A percentile compares a stretch with the other conserved stretches of the same genome.
Evolutionary conservation across 805 yeast genomes (phyloP).

Genomic region (Schwanniomyces pseudopolymorphus): DNA sequence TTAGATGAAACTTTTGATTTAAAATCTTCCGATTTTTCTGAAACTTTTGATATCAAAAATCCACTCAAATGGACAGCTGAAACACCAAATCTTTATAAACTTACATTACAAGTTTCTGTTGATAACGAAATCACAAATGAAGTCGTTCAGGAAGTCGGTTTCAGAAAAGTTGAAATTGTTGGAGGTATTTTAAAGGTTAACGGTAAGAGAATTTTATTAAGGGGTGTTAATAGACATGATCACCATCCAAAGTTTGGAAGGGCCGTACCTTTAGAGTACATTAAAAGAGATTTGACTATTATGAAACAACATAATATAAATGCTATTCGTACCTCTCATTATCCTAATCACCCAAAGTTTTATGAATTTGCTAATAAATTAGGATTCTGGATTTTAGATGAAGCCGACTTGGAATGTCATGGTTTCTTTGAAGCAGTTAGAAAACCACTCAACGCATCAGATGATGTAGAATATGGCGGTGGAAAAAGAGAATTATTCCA

Average conservation of each 20-base stretch:
- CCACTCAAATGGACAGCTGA: conserved; percentile 36
- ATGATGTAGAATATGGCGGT: conserved; percentile 10
- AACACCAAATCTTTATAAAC: conserved; percentile 24
- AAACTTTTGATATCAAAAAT: conserved; percentile 7
- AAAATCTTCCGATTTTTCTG: neutral
- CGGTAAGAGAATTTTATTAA: conserved; percentile 24
- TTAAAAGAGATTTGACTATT: conserved; percentile 25
- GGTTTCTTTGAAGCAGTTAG: conserved; percentile 23
- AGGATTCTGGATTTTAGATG: conserved; percentile 37
- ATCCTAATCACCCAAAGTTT: conserved; percentile 33
- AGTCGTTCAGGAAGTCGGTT: conserved; percentile 23
- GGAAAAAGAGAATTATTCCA: conserved; percentile 7
- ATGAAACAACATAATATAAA: conserved; percentile 36
- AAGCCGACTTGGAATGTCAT: conserved; percentile 38
- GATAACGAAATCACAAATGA: conserved; percentile 8
- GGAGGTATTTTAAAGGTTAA: conserved; percentile 27
- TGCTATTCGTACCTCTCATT: conserved; percentile 36
- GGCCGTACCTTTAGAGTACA: conserved; percentile 32
- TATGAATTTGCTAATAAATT: conserved; percentile 26
- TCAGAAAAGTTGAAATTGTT: conserved; percentile 23
- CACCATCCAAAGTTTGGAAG: conserved; percentile 32
- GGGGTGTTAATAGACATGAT: conserved; percentile 38
- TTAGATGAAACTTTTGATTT: conserved; percentile 1
- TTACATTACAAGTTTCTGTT: conserved; percentile 12
- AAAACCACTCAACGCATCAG: conserved; percentile 6